Evolutionary conservation across 2,329 filamentous ascomycete species (phyloP), one percentile per base, ranked within the genome.

Genomic region (Fusarium denticulatum): DNA sequence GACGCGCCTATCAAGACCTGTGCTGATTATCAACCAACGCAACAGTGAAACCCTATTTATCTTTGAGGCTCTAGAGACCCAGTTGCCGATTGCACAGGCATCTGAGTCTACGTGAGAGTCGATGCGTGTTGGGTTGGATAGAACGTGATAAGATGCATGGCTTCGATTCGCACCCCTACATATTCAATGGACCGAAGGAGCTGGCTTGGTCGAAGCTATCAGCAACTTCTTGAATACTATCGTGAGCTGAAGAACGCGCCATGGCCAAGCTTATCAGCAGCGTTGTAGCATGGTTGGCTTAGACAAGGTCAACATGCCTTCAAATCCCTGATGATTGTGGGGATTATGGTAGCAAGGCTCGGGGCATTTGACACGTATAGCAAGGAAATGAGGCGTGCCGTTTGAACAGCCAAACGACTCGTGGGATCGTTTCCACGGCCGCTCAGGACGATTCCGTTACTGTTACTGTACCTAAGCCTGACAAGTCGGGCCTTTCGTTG

Each of bases 61-160:
- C 24, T 39, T 30, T 10, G 49, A 60, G 28, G 24, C 15, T 40
- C 37, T 22, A 20, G 9, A 34, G 30, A 50, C 16, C 39, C 55
- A 47, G 55, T 30, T 55, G 34, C 45, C 36, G n/a, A 37, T 55
- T 59, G 34, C 60, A 26, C 12, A 10, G 28, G 14, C 20, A 15
- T 43, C 42, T 22, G 34, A 37, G 50, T 22, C 24, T 53, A 22
- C 9, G 34, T 26, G 30, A 71, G 58, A 43, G 57, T 55, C 39
- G 57, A 53, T 28, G 34, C 56, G 26, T 34, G 36, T 26, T 55
- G 40, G 39, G 22, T 36, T 42, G 49, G 46, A 46, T 42, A 53
- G 59, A 71, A 64, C 47, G 57, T 60, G 67, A 74, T 55, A 68
- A 68, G 46, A 37, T 18, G 11, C 30, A 46, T 40, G 43, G n/a